A percentile compares a stretch with the other conserved stretches of the same genome.
phyloP scores from a whole-genome alignment of 2,329 filamentous ascomycete species.

The Leptographium flavum region DNA sequence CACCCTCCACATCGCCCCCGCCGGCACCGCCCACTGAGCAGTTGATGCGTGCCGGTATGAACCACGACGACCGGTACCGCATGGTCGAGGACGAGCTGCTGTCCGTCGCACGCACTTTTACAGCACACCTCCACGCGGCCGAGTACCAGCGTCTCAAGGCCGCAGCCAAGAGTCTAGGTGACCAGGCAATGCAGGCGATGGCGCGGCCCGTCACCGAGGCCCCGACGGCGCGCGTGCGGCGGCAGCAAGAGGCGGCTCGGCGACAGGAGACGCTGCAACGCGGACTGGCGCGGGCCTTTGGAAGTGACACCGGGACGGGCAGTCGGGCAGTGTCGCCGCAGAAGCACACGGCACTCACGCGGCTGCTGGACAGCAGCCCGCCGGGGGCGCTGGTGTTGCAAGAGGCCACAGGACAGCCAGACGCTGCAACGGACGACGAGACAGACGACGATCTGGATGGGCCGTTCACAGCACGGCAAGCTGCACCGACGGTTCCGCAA shows the following conservation, averaged over 20 bases:
- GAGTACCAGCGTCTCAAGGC: constrained; percentile 58
- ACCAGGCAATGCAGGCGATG: constrained; percentile 33
- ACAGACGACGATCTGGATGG: constrained; percentile 3
- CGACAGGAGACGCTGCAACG: constrained; percentile 22
- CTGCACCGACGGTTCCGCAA: not conserved
- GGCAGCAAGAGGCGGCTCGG: constrained; percentile 21
- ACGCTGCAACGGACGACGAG: not conserved
- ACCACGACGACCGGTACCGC: constrained; percentile 57
- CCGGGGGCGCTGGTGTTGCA: constrained; percentile 12
- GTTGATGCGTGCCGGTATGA: constrained; percentile 50
- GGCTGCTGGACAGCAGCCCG: constrained; percentile 24
- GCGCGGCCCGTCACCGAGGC: constrained; percentile 34
- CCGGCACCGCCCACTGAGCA: constrained; percentile 16
- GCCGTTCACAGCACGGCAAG: not conserved
- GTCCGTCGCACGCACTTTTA: constrained; percentile 53
- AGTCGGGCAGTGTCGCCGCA: constrained; percentile 12
- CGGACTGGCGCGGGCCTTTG: constrained; percentile 13
- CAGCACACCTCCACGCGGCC: constrained; percentile 60
- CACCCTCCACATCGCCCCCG: constrained; percentile 19
- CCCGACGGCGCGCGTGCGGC: constrained; percentile 18
- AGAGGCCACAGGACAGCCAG: not conserved
- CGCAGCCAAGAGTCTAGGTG: constrained; percentile 38
- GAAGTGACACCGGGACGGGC: constrained; percentile 15
- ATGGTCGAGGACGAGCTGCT: constrained; percentile 79
- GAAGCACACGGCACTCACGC: constrained; percentile 24